phyloP scores from a whole-genome alignment of 192 early-diverging fungal species.

The Jimgerdemannia flammicorona region DNA sequence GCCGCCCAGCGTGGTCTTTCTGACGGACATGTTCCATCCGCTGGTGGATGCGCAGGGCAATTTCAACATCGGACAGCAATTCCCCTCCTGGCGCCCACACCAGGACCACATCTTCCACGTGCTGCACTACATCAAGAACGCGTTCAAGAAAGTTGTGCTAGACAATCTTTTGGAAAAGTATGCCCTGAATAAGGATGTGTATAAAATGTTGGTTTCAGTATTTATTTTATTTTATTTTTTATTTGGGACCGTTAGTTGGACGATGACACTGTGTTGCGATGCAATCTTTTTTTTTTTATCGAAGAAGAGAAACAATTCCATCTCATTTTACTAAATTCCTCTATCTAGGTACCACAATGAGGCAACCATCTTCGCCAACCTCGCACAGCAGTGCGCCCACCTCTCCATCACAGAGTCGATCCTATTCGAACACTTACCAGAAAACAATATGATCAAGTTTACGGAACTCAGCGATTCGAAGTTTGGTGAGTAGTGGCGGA shows the following conservation, averaged over 20 bases:
- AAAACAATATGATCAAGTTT: slow-evolving; percentile 57
- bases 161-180: slow-evolving; percentile 52
- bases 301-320: no score
- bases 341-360: slow-evolving; percentile 52
- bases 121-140: slow-evolving; percentile 83
- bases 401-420: slow-evolving; percentile 65
- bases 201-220: slow-evolving; percentile 43
- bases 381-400: slow-evolving; percentile 71
- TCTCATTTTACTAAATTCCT: neutral
- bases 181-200: slow-evolving; percentile 63
- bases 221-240: neutral
- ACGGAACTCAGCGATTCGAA: slow-evolving; percentile 47
- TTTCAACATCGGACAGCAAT: slow-evolving; percentile 72
- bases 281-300: no score
- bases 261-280: no score
- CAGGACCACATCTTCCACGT: slow-evolving; percentile 83
- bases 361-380: slow-evolving; percentile 53
- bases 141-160: slow-evolving; percentile 78
- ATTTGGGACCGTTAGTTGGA: neutral
- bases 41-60: slow-evolving; percentile 67
- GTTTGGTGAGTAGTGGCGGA: slow-evolving; percentile 36
- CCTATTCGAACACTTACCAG: slow-evolving; percentile 53
- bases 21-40: slow-evolving; percentile 81
- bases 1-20: slow-evolving; percentile 67
- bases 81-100: slow-evolving; percentile 78